Evolutionary conservation across 2,329 filamentous ascomycete genomes (phyloP).

Genomic region (Cadophora sp.): DNA sequence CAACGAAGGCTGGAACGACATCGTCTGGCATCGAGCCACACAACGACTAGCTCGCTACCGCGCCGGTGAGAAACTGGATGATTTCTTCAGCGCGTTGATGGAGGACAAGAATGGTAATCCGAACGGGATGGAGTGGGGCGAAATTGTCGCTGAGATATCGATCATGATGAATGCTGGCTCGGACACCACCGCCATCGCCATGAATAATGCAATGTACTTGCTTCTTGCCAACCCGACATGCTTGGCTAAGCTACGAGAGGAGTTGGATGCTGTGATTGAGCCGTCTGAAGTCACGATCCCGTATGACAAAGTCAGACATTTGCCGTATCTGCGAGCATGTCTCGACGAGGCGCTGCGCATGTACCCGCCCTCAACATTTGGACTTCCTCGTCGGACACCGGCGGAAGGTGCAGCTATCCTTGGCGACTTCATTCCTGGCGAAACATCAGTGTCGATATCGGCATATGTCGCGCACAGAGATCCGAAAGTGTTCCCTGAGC

Average conservation of each 20-base stretch:
- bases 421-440: slow-evolving; percentile 53
- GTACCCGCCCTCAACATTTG: slow-evolving; percentile 51
- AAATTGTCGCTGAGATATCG: slow-evolving; percentile 61
- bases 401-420: slow-evolving; percentile 51
- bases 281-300: slow-evolving; percentile 52
- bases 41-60: slow-evolving; percentile 53
- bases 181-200: slow-evolving; percentile 57
- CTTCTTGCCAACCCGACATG: slow-evolving; percentile 55
- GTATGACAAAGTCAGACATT: slow-evolving; percentile 57
- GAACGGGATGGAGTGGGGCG: slow-evolving; percentile 59
- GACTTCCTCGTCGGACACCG: slow-evolving; percentile 53
- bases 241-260: slow-evolving; percentile 50
- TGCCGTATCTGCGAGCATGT: slow-evolving; percentile 59
- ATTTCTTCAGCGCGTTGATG: slow-evolving; percentile 65
- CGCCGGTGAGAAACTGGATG: slow-evolving; percentile 60
- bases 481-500: slow-evolving; percentile 46
- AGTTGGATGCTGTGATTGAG: slow-evolving; percentile 54
- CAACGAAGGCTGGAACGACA: slow-evolving; percentile 53
- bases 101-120: slow-evolving; percentile 51
- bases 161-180: slow-evolving; percentile 59
- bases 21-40: slow-evolving; percentile 53
- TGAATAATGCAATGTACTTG: slow-evolving; percentile 59
- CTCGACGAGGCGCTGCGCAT: slow-evolving; percentile 57
- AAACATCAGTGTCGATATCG: slow-evolving; percentile 53
- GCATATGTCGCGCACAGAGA: slow-evolving; percentile 50